Percentiles rank a stretch among this genome's conserved stretches.
Evolutionary conservation across 331 rosid genomes (phyloP).

Genomic region (Spiraea crenata): DNA sequence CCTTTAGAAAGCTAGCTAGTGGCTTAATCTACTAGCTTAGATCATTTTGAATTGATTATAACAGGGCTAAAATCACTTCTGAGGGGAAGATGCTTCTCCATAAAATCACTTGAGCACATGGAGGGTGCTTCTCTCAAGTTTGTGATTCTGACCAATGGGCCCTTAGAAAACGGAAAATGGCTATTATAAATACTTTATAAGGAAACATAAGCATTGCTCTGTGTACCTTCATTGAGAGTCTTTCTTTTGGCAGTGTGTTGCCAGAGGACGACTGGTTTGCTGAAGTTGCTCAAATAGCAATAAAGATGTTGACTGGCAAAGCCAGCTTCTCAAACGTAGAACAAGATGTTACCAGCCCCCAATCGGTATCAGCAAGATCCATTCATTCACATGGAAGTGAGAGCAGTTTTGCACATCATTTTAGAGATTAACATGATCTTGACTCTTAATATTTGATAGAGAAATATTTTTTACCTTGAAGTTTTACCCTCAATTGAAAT

Average conservation of each 20-base stretch:
- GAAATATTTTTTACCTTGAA: neutral
- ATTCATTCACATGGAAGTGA: conserved; percentile 48
- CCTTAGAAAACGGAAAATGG: neutral
- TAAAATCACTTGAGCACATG: too few species aligned
- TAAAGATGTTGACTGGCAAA: conserved; percentile 74
- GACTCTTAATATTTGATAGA: neutral
- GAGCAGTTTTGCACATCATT: conserved; percentile 20
- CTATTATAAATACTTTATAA: neutral
- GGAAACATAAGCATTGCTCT: neutral
- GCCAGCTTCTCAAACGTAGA: conserved; percentile 52
- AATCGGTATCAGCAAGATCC: conserved; percentile 44
- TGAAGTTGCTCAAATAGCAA: conserved; percentile 82
- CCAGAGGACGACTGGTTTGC: conserved; percentile 98
- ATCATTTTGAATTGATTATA: too few species aligned
- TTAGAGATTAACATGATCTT: conserved; percentile 6
- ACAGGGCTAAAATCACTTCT: too few species aligned
- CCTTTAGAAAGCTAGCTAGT: neutral
- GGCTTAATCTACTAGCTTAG: too few species aligned
- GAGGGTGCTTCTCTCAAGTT: too few species aligned
- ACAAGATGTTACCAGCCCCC: conserved; percentile 60
- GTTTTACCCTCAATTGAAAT: neutral
- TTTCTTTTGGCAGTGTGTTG: conserved; percentile 42
- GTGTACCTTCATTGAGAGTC: neutral
- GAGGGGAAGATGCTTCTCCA: too few species aligned
- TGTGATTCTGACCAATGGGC: too few species aligned